phyloP scores from a whole-genome alignment of 805 yeast genomes.

The Saccharomycopsis sp. region DNA sequence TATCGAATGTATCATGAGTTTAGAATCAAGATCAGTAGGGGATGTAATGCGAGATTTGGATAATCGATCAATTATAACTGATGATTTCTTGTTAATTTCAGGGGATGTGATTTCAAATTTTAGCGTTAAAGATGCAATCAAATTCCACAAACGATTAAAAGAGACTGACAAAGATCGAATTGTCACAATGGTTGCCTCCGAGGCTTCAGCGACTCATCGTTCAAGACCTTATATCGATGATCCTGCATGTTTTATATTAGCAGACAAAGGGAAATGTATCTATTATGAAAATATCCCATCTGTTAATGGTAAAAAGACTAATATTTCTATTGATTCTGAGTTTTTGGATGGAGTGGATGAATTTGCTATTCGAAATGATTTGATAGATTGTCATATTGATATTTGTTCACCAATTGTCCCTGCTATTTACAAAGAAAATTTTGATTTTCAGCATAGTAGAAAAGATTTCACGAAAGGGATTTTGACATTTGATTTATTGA shows the following conservation, averaged over 20 bases:
- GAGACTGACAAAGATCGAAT: slow-evolving; percentile 82
- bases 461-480: slow-evolving; percentile 88
- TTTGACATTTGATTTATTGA: slow-evolving; percentile 79
- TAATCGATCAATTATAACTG: slow-evolving; percentile 78
- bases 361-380: slow-evolving; percentile 78
- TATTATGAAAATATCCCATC: slow-evolving; percentile 75
- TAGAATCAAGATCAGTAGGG: slow-evolving; percentile 88
- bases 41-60: slow-evolving; percentile 97
- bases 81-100: slow-evolving; percentile 82
- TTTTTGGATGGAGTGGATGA: slow-evolving; percentile 67
- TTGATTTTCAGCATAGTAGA: slow-evolving; percentile 85
- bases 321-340: slow-evolving; percentile 75
- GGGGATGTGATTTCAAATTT: slow-evolving; percentile 96
- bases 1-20: slow-evolving; percentile 69
- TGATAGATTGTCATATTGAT: slow-evolving; percentile 94
- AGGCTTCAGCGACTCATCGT: slow-evolving; percentile 78
- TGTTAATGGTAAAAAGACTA: slow-evolving; percentile 38
- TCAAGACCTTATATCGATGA: slow-evolving; percentile 57
- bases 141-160: slow-evolving; percentile 65
- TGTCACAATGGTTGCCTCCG: slow-evolving; percentile 86
- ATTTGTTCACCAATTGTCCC: slow-evolving; percentile 94
- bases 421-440: slow-evolving; percentile 91
- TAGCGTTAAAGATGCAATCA: slow-evolving; percentile 66
- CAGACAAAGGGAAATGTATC: slow-evolving; percentile 65
- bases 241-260: slow-evolving; percentile 73